These are phyloP conservation scores for Calonectria naviculata DNA, from an alignment of 2,329 filamentous ascomycete genomes.

Conservation along the genomic window DNA sequence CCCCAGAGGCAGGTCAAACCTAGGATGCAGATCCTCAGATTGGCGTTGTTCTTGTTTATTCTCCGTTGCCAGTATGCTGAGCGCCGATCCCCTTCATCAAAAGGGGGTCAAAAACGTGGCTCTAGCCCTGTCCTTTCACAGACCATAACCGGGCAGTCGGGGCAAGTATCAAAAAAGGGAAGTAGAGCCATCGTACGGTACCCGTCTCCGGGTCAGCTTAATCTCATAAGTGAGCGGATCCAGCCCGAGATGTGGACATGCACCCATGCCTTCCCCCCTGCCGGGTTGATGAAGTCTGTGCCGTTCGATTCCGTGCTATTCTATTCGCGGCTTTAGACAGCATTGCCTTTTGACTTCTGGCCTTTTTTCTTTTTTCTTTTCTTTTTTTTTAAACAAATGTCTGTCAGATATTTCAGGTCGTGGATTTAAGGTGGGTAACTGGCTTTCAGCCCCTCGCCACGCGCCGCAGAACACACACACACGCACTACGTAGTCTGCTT, in stretches of 20 bases:
- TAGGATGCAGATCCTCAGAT: slow-evolving; percentile 23
- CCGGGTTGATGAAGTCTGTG: background rate
- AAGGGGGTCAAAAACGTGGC: slow-evolving; percentile 9
- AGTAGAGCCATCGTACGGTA: slow-evolving; percentile 6
- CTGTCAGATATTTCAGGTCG: background rate
- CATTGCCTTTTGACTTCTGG: background rate
- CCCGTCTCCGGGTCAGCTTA: slow-evolving; percentile 3
- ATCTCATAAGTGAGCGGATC: slow-evolving; percentile 11
- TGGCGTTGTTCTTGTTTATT: slow-evolving; percentile 20
- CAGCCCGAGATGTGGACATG: slow-evolving; percentile 10
- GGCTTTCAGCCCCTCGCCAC: background rate
- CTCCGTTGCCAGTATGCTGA: slow-evolving; percentile 5
- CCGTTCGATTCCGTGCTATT: background rate
- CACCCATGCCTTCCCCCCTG: background rate
- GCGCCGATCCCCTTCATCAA: slow-evolving; percentile 6
- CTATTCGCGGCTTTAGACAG: background rate
- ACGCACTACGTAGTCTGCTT: too few relatives aligned
- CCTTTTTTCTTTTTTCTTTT: background rate
- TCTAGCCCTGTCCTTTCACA: slow-evolving; percentile 3
- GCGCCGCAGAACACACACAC: background rate
- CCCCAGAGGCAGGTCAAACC: slow-evolving; percentile 11
- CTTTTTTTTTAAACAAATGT: too few relatives aligned
- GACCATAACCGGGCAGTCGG: slow-evolving; percentile 5
- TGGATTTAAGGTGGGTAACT: too few relatives aligned
- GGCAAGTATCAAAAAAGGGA: background rate